Evolutionary conservation across 106 monocot genomes (phyloP), one percentile per base, ranked within the genome.

Genomic region (Apostasia shenzhenica): DNA sequence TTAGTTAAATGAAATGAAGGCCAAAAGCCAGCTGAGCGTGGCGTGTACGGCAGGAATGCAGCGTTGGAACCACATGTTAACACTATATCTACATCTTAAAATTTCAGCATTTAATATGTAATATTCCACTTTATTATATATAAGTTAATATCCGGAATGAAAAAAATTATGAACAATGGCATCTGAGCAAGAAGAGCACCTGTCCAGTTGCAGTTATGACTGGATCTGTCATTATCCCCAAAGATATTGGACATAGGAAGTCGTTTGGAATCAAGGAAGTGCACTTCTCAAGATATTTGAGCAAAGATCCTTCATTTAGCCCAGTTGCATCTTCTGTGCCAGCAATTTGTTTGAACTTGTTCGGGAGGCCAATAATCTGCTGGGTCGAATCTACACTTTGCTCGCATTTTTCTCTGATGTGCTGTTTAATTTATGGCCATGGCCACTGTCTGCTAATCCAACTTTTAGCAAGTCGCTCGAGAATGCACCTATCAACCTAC

Each of bases 161-260:
- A 26, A 26, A 26, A 26, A 26, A 26, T 26, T 26, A 26, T 26
- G 26, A 26, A 26, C 26, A 26, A 26, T 26, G 26, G 26, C 26
- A 26, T 26, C 26, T 26, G 26, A 26, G 26, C 26, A 26, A 26
- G 26, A 50, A 26, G 26, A 26, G 26, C 26, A 26, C 26, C 26
- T 26, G 26, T 26, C 89, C 89, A 6, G 80, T 87, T 12, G 84
- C 86, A 50, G 87, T 76, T 40, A 91, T 87, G 56, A 87, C 91
- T 14, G 91, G 91, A 68, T 91, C 91, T 6, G 48, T 76, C 91
- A 91, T 91, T 59, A 91, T 79, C 56, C 82, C 87, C 4, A 91
- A 56, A 8, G 91, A 84, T 50, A 91, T 80, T 6, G 91, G 84
- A 53, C 91, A 91, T n/a, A 84, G 79, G 59, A 87, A 91, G 5